Percentiles rank a stretch among this genome's conserved stretches.
Evolutionary conservation across 2,329 filamentous ascomycete genomes (phyloP).

Genomic region (Beauveria medogensis): DNA sequence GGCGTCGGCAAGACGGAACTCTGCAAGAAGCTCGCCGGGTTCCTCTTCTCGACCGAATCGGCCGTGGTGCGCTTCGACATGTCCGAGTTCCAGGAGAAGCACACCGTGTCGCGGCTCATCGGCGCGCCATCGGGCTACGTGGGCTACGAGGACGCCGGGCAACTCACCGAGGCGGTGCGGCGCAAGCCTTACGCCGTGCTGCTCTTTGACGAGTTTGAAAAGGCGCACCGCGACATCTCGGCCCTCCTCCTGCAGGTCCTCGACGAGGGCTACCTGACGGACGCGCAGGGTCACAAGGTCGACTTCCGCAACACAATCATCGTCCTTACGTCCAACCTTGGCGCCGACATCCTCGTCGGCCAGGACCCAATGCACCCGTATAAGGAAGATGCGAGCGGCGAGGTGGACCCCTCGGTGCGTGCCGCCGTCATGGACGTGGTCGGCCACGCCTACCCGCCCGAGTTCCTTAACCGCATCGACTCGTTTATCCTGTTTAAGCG

Average conservation of each 20-base stretch:
- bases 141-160: conserved; percentile 92
- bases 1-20: conserved; percentile 96
- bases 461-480: conserved; percentile 94
- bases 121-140: conserved; percentile 91
- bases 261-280: conserved; percentile 92
- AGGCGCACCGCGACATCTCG: conserved; percentile 91
- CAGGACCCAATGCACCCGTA: conserved; percentile 58
- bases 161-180: conserved; percentile 89
- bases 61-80: conserved; percentile 95
- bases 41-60: conserved; percentile 85
- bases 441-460: conserved; percentile 65
- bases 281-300: conserved; percentile 91
- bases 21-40: conserved; percentile 89
- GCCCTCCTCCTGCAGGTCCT: conserved; percentile 87
- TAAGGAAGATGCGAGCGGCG: conserved; percentile 53
- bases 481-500: conserved; percentile 96
- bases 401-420: conserved; percentile 66
- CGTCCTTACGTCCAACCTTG: conserved; percentile 90
- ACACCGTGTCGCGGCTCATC: conserved; percentile 88
- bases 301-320: conserved; percentile 97
- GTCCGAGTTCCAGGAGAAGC: conserved; percentile 96
- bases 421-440: conserved; percentile 85
- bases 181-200: conserved; percentile 93
- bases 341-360: conserved; percentile 81
- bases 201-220: conserved; percentile 95